Evolutionary conservation across 2,329 filamentous ascomycete species (phyloP).

Genomic region (Scytalidium lignicola): DNA sequence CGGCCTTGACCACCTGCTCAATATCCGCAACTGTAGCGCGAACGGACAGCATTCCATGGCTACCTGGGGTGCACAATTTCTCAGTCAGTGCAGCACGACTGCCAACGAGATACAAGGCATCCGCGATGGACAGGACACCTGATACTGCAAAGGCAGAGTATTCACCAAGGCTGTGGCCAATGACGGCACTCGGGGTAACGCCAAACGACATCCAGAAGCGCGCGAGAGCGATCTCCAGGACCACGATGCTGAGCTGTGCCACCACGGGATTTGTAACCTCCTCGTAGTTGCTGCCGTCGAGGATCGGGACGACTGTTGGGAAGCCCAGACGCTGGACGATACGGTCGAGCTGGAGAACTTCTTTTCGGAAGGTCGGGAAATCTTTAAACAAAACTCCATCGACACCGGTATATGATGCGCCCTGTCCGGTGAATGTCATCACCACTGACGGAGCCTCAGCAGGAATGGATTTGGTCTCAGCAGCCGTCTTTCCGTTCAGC

Average conservation of each 20-base stretch:
- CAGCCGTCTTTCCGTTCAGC: too few species aligned
- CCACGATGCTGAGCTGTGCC: conserved; percentile 45
- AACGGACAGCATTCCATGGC: conserved; percentile 61
- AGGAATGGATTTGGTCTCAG: conserved; percentile 41
- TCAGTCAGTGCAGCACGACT: conserved; percentile 59
- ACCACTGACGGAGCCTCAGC: conserved; percentile 30
- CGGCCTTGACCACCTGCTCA: too few species aligned
- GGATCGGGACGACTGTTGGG: conserved; percentile 21
- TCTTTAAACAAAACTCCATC: conserved; percentile 46
- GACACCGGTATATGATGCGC: conserved; percentile 31
- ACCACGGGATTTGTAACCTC: conserved; percentile 43
- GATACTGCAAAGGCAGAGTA: conserved; percentile 67
- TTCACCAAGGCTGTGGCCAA: conserved; percentile 64
- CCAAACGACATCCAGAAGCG: conserved; percentile 50
- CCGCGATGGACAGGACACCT: conserved; percentile 64
- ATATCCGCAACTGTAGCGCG: conserved; percentile 41
- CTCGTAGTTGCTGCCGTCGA: conserved; percentile 29
- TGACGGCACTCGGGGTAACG: conserved; percentile 46
- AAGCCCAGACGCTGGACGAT: conserved; percentile 1
- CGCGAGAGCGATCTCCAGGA: conserved; percentile 50
- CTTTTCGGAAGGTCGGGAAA: conserved; percentile 29
- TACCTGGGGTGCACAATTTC: conserved; percentile 57
- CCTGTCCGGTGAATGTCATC: conserved; percentile 15
- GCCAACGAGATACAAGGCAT: conserved; percentile 68
- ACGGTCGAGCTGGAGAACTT: background rate